Conservation (phyloP, 2,329 filamentous ascomycete genomes). For the Coniochaeta hoffmannii region DNA sequence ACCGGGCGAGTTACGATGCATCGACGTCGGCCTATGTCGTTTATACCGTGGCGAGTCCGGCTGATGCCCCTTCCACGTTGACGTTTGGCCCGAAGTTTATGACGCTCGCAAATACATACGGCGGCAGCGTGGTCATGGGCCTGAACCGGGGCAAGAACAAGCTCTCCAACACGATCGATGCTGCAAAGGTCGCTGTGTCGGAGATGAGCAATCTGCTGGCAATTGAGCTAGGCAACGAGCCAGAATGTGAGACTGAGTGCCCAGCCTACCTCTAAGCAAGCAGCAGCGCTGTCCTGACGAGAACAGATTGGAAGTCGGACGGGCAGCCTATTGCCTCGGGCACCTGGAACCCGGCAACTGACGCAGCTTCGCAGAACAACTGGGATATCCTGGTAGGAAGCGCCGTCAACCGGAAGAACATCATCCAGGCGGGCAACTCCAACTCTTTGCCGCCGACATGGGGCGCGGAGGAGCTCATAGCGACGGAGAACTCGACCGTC, state of each 20-base stretch:
- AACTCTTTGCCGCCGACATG: conserved; percentile 27
- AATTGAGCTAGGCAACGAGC: conserved; percentile 51
- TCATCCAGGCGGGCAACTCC: conserved; percentile 34
- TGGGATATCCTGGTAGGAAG: conserved; percentile 28
- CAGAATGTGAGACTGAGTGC: conserved; percentile 36
- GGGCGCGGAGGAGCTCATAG: conserved; percentile 30
- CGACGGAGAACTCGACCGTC: conserved; percentile 26
- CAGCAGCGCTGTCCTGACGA: background rate
- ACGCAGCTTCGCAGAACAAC: conserved; percentile 30
- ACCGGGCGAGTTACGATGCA: conserved; percentile 44
- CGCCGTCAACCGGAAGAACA: conserved; percentile 23
- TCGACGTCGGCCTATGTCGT: conserved; percentile 35
- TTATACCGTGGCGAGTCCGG: conserved; percentile 38
- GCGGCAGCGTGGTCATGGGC: conserved; percentile 41
- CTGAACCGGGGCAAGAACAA: conserved; percentile 47
- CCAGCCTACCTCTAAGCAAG: conserved; percentile 2
- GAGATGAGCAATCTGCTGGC: conserved; percentile 42
- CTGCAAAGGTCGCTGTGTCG: conserved; percentile 35
- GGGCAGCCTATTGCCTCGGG: conserved; percentile 29
- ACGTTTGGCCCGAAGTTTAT: conserved; percentile 47
- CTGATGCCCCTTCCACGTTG: conserved; percentile 39
- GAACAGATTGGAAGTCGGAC: conserved; percentile 24
- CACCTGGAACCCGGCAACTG: conserved; percentile 26
- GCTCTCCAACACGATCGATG: conserved; percentile 44
- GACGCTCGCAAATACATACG: conserved; percentile 38